These are phyloP conservation scores for Geum urbanum DNA, from an alignment of 306 rosid genomes.

Conservation along the genomic window DNA sequence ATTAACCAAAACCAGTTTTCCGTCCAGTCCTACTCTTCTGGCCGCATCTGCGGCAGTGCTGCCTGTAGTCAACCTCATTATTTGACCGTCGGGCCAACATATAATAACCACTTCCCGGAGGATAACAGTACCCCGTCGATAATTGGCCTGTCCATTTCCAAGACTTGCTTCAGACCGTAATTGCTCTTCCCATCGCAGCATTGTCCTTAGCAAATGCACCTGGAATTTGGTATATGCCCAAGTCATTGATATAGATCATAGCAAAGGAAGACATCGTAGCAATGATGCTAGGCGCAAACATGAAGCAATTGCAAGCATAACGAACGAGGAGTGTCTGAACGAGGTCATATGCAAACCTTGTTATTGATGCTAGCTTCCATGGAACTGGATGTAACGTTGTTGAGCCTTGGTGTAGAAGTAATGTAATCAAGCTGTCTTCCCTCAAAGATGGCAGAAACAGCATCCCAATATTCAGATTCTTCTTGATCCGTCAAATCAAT, in stretches of 20 bases:
- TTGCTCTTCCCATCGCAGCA: slow-evolving; percentile 93
- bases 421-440: slow-evolving; percentile 64
- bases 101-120: slow-evolving; percentile 84
- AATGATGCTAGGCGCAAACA: neutral
- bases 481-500: slow-evolving; percentile 84
- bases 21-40: slow-evolving; percentile 78
- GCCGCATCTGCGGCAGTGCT: slow-evolving; percentile 99
- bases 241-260: neutral
- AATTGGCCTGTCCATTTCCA: slow-evolving; percentile 36
- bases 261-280: neutral
- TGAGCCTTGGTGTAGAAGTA: slow-evolving; percentile 40
- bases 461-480: slow-evolving; percentile 78
- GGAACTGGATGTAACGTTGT: slow-evolving; percentile 50
- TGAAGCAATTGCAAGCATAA: neutral
- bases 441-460: slow-evolving; percentile 78
- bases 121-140: slow-evolving; percentile 33
- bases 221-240: slow-evolving; percentile 24
- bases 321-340: neutral
- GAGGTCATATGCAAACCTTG: slow-evolving; percentile 47
- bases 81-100: slow-evolving; percentile 84
- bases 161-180: slow-evolving; percentile 68
- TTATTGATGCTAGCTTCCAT: slow-evolving; percentile 67
- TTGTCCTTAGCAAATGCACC: slow-evolving; percentile 75
- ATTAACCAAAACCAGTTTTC: slow-evolving; percentile 75
- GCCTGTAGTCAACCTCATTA: slow-evolving; percentile 74